These are phyloP conservation scores for Candida hispaniensis DNA, from an alignment of 805 yeast genomes.

Conservation along the genomic window DNA sequence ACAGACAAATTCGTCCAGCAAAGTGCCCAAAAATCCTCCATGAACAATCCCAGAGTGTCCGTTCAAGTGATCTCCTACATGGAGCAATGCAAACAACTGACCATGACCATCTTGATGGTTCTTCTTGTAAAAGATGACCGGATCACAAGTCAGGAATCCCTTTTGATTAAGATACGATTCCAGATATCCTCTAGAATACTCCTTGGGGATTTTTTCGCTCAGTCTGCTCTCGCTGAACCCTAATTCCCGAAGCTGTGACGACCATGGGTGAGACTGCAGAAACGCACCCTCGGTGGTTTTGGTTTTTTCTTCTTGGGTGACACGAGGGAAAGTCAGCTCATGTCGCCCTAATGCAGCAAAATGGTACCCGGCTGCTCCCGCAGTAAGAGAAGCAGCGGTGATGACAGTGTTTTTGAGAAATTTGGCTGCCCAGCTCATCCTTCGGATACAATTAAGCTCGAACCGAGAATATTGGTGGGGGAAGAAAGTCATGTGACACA, in stretches of 20 bases:
- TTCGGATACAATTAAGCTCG: not conserved
- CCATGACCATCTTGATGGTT: too few relatives aligned
- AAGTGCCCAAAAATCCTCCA: constrained; percentile 66
- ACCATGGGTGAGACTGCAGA: constrained; percentile 21
- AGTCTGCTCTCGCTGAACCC: constrained; percentile 23
- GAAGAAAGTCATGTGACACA: not conserved
- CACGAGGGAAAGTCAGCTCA: constrained; percentile 7
- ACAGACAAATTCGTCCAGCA: constrained; percentile 68
- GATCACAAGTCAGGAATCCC: constrained; percentile 62
- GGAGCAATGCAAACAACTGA: constrained; percentile 52
- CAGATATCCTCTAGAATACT: constrained; percentile 36
- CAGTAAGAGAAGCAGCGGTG: constrained; percentile 1
- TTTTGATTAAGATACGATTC: constrained; percentile 52
- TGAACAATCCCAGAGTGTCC: constrained; percentile 43
- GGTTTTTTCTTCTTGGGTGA: constrained; percentile 4
- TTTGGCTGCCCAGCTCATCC: not conserved
- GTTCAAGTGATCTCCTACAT: constrained; percentile 50
- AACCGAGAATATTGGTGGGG: not conserved
- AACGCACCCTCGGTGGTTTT: constrained; percentile 15
- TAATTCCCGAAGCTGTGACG: constrained; percentile 22
- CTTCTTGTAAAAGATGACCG: constrained; percentile 52
- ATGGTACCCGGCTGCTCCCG: constrained; percentile 7
- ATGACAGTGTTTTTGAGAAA: constrained; percentile 3
- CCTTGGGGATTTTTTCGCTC: constrained; percentile 24
- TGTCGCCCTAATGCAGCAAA: constrained; percentile 10